These are phyloP conservation scores for Tremella fuciformis DNA, from an alignment of 768 basidiomycete genomes.

Conservation along the genomic window DNA sequence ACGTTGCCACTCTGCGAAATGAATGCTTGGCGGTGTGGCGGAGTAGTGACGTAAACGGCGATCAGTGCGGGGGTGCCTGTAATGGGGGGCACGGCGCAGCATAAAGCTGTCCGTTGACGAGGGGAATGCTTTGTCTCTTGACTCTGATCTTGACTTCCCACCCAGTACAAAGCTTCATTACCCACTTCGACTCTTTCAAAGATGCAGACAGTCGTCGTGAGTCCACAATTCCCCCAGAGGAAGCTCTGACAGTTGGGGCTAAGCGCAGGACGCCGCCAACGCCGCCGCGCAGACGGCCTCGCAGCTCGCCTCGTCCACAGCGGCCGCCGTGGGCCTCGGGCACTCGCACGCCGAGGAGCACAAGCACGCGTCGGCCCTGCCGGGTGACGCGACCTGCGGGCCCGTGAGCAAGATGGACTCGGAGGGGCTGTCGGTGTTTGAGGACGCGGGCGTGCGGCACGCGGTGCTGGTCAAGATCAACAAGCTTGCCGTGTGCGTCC, in stretches of 20 bases:
- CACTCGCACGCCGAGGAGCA: conserved; percentile 35
- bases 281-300: conserved; percentile 8
- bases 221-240: conserved; percentile 5
- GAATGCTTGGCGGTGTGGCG: too few species aligned
- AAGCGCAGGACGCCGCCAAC: conserved; percentile 12
- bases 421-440: conserved; percentile 42
- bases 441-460: conserved; percentile 38
- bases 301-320: conserved; percentile 3
- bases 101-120: too few species aligned
- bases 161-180: too few species aligned
- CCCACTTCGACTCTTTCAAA: too few species aligned
- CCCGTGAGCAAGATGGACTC: conserved; percentile 33
- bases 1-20: too few species aligned
- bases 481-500: conserved; percentile 42
- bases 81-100: too few species aligned
- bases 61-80: too few species aligned
- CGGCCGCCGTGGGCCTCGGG: conserved; percentile 1
- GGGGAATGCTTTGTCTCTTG: too few species aligned
- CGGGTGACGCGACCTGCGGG: conserved; percentile 27
- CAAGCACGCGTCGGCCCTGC: conserved; percentile 15
- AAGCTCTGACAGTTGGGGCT: too few species aligned
- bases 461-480: conserved; percentile 49
- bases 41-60: too few species aligned
- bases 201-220: conserved; percentile 32
- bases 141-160: too few species aligned